These are phyloP conservation scores for Ogataea trehalophila DNA, from an alignment of 805 yeast genomes.

Conservation along the genomic window DNA sequence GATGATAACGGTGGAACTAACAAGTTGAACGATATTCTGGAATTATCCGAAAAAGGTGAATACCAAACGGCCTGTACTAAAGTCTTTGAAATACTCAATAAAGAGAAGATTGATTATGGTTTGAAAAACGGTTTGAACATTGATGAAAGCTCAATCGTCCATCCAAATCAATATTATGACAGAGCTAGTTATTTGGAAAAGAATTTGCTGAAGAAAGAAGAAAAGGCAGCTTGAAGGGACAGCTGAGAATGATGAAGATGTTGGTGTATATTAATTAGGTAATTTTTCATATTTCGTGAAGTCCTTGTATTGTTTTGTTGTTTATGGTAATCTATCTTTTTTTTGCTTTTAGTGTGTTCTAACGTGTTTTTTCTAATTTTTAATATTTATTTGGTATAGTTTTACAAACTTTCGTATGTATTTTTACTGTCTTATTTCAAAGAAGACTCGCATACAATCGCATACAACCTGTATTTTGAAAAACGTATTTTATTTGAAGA, in stretches of 20 bases:
- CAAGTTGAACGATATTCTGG: slow-evolving; percentile 53
- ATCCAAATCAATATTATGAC: slow-evolving; percentile 87
- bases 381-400: background rate
- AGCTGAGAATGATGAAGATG: too few relatives aligned
- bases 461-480: too few relatives aligned
- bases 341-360: too few relatives aligned
- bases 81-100: slow-evolving; percentile 73
- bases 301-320: too few relatives aligned
- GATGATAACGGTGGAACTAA: slow-evolving; percentile 51
- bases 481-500: too few relatives aligned
- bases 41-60: slow-evolving; percentile 62
- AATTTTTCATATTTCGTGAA: too few relatives aligned
- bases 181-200: slow-evolving; percentile 58
- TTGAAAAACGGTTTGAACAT: slow-evolving; percentile 35
- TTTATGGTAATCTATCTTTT: too few relatives aligned
- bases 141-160: slow-evolving; percentile 63
- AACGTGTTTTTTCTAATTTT: too few relatives aligned
- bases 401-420: background rate
- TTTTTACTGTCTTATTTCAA: background rate
- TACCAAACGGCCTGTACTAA: slow-evolving; percentile 86
- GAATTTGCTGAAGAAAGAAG: slow-evolving; percentile 18
- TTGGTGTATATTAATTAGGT: too few relatives aligned
- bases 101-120: slow-evolving; percentile 34
- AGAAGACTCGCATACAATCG: too few relatives aligned
- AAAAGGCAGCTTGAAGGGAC: background rate